These are phyloP conservation scores for Millerago galiae DNA, from an alignment of 805 yeast genomes.

Conservation along the genomic window DNA sequence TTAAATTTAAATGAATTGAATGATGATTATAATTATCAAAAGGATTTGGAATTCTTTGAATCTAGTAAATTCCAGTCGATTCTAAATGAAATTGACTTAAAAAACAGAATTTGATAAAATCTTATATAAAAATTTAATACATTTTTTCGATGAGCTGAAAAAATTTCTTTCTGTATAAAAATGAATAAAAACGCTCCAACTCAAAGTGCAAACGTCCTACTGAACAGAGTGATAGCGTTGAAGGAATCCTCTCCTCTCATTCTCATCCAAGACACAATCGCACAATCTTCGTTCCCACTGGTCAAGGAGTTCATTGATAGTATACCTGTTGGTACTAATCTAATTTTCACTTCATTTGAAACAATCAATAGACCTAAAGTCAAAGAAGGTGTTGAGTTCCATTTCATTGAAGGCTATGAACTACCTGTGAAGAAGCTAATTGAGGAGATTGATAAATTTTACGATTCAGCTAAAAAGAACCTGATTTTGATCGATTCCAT, in stretches of 20 bases:
- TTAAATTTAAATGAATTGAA: constrained; percentile 12
- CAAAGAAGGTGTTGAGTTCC: constrained; percentile 13
- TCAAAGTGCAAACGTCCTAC: constrained; percentile 45
- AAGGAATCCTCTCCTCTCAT: constrained; percentile 74
- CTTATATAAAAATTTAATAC: no score
- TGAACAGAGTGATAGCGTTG: constrained; percentile 59
- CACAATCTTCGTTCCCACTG: constrained; percentile 57
- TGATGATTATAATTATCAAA: background rate
- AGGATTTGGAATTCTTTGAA: background rate
- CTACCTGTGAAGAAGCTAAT: constrained; percentile 21
- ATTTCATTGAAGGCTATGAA: constrained; percentile 40
- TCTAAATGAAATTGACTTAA: no score
- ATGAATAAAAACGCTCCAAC: constrained; percentile 28
- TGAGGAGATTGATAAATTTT: constrained; percentile 14
- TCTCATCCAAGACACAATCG: constrained; percentile 59
- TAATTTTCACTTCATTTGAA: constrained; percentile 63
- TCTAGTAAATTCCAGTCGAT: no score
- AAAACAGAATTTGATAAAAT: background rate
- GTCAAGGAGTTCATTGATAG: constrained; percentile 51
- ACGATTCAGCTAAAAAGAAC: constrained; percentile 23
- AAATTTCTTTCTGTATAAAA: background rate
- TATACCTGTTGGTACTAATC: constrained; percentile 26
- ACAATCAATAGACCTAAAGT: constrained; percentile 46
- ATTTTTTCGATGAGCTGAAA: background rate
- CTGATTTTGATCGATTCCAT: constrained; percentile 62